A percentile compares a stretch with the other conserved stretches of the same genome.
phyloP scores from a whole-genome alignment of 2,329 filamentous ascomycete genomes.

The Verticillium nubilum region DNA sequence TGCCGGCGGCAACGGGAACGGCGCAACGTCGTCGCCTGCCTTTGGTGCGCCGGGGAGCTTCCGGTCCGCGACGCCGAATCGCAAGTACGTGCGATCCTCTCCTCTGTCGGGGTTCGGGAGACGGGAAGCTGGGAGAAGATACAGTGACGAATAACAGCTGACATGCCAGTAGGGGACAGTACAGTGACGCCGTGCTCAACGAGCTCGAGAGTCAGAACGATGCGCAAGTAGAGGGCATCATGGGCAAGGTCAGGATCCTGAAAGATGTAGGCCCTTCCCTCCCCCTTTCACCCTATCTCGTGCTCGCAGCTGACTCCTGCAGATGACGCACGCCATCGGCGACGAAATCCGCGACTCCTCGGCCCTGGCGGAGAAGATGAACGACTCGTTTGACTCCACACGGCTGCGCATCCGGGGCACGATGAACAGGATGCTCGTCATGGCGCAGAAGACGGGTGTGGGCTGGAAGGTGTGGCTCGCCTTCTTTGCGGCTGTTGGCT shows the following conservation, averaged over 20 bases:
- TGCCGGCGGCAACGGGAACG: conserved; percentile 13
- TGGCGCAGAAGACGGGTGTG: conserved; percentile 92
- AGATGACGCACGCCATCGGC: conserved; percentile 90
- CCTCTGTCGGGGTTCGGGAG: too few relatives aligned
- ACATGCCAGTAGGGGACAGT: conserved; percentile 63
- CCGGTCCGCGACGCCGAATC: conserved; percentile 67
- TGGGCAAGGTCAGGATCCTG: conserved; percentile 81
- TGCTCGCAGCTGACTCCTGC: conserved; percentile 6
- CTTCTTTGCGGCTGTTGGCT: conserved; percentile 78
- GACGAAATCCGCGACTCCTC: conserved; percentile 91
- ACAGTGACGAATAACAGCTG: conserved; percentile 3
- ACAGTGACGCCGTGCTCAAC: conserved; percentile 84
- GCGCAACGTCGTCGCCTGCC: conserved; percentile 15
- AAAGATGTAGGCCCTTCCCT: conserved; percentile 62
- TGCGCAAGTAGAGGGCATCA: conserved; percentile 80
- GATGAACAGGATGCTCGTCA: conserved; percentile 94
- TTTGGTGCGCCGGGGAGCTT: conserved; percentile 36
- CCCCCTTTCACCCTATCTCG: conserved; percentile 1
- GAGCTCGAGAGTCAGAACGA: conserved; percentile 97
- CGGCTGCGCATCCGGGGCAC: conserved; percentile 77
- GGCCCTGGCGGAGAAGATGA: conserved; percentile 89
- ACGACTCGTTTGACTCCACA: conserved; percentile 86
- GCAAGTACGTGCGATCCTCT: conserved; percentile 39
- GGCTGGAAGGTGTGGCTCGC: conserved; percentile 90
- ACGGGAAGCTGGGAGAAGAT: background rate